Percentiles rank a stretch among this genome's conserved stretches.
Conservation (phyloP, 2,329 filamentous ascomycete genomes). For the Neonectria neomacrospora region DNA sequence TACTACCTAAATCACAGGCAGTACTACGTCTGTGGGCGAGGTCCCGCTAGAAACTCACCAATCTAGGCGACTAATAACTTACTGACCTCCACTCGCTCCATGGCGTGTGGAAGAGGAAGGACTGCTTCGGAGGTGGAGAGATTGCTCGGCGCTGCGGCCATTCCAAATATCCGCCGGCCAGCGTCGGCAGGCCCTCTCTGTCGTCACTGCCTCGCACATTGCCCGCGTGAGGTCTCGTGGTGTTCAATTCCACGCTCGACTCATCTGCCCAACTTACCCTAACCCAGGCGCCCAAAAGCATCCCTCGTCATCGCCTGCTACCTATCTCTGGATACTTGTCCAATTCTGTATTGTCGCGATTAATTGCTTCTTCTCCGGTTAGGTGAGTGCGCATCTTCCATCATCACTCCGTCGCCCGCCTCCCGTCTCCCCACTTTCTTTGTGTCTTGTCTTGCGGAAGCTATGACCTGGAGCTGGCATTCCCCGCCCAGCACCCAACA, state of each 20-base stretch:
- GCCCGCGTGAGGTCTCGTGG: conserved; percentile 17
- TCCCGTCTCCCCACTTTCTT: conserved; percentile 23
- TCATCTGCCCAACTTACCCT: background rate
- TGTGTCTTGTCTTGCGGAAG: conserved; percentile 4
- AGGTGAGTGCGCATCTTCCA: conserved; percentile 16
- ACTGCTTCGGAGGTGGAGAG: conserved; percentile 10
- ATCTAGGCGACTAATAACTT: background rate
- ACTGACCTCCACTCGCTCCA: background rate
- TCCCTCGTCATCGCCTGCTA: background rate
- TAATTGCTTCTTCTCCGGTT: background rate
- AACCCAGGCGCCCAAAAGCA: background rate
- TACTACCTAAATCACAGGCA: background rate
- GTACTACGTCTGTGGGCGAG: background rate
- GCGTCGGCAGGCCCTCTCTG: conserved; percentile 24
- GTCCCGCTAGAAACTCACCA: background rate
- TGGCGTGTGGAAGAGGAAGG: background rate
- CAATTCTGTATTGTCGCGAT: background rate
- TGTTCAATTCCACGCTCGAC: conserved; percentile 7
- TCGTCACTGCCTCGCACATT: conserved; percentile 8
- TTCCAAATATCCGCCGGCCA: conserved; percentile 43
- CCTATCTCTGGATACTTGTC: too few relatives aligned
- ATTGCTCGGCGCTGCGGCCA: conserved; percentile 37
- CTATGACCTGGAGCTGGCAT: conserved; percentile 16
- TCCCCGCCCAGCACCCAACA: conserved; percentile 18
- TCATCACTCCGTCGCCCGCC: conserved; percentile 12